Evolutionary conservation across 805 yeast genomes (phyloP), one percentile per base, ranked within the genome.

Genomic region (Isabelozyma rhagii): DNA sequence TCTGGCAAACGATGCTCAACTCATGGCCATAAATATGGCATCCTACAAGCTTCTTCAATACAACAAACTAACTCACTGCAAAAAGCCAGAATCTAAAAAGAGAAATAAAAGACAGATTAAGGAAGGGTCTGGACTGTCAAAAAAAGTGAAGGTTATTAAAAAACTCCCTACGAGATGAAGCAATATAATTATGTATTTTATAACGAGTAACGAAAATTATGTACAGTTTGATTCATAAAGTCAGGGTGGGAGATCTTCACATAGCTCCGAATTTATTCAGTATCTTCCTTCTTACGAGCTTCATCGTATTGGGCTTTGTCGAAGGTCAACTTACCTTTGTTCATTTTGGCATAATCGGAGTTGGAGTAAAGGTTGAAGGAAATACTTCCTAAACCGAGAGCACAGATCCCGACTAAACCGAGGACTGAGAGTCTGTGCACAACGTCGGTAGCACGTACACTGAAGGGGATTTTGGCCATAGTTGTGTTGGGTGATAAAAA

Each of bases 361-460:
- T 74, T 74, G 54, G 71, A 69, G 59, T 67, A 74, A 28, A 74
- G 49, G 57, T 74, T 74, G 62, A 69, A 74, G 8, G 66, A 38
- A 29, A 72, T 66, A 49, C 73, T 59, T 29, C 77, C 77, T 21
- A 68, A 43, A 11, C 77, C 78, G 47, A 69, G 68, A 47, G 68
- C 67, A 55, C 74, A 69, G 55, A 73, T 64, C 3, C 78, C 78
- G 31, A 70, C 68, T 43, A 70, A 57, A 8, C 74, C 76, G 39
- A 72, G 67, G 8, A 74, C 77, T 5, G 77, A 61, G 38, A 69
- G 55, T 62, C 79, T 68, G 59, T 74, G 79, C 31, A 73, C 61
- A 40, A 67, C 67, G 55, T 74, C 79, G 46, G 79, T 73, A 39
- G 70, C 66, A 60, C 78, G 74, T 25, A 73, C 79, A 49, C 67